A percentile compares a stretch with the other conserved stretches of the same genome.
Conservation (phyloP, 2,329 filamentous ascomycete species). For the Alternaria hordeiaustralica region DNA sequence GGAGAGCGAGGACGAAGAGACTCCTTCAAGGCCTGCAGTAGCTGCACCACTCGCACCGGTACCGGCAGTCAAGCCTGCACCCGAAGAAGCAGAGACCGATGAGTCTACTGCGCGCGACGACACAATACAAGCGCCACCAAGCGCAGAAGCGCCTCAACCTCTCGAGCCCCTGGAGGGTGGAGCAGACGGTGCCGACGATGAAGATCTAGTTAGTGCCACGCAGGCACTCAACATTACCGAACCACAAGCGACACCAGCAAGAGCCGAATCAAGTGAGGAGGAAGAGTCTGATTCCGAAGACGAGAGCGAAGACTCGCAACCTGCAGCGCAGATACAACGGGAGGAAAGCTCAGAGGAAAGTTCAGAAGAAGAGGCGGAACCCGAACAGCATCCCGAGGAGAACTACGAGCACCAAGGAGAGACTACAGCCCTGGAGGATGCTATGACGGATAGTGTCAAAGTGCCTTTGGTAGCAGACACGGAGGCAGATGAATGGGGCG, state of each 20-base stretch:
- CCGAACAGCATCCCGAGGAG: constrained; percentile 34
- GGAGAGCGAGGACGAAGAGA: constrained; percentile 8
- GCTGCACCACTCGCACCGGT: constrained; percentile 1
- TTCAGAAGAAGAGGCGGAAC: constrained; percentile 13
- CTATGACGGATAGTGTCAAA: constrained; percentile 51
- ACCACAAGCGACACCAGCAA: not conserved
- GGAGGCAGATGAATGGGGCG: constrained; percentile 46
- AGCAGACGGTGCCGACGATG: constrained; percentile 13
- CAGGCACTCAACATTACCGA: constrained; percentile 23
- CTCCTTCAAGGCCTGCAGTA: constrained; percentile 8
- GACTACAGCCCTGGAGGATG: constrained; percentile 53
- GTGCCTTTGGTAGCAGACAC: constrained; percentile 52
- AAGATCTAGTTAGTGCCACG: constrained; percentile 22
- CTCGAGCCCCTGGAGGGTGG: constrained; percentile 10
- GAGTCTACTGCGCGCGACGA: constrained; percentile 32
- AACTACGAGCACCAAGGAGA: constrained; percentile 58
- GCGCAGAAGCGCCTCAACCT: constrained; percentile 16
- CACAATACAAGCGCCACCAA: constrained; percentile 40
- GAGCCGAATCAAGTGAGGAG: constrained; percentile 18
- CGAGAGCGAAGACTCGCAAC: constrained; percentile 43
- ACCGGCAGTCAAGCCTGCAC: constrained; percentile 8
- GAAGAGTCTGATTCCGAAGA: constrained; percentile 27
- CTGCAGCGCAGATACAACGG: constrained; percentile 19
- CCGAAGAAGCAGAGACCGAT: constrained; percentile 2
- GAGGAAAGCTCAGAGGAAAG: constrained; percentile 45